A percentile compares a stretch with the other conserved stretches of the same genome.
These are phyloP conservation scores for Cardamine occulta DNA, from an alignment of 345 rosid species.

Conservation along the genomic window DNA sequence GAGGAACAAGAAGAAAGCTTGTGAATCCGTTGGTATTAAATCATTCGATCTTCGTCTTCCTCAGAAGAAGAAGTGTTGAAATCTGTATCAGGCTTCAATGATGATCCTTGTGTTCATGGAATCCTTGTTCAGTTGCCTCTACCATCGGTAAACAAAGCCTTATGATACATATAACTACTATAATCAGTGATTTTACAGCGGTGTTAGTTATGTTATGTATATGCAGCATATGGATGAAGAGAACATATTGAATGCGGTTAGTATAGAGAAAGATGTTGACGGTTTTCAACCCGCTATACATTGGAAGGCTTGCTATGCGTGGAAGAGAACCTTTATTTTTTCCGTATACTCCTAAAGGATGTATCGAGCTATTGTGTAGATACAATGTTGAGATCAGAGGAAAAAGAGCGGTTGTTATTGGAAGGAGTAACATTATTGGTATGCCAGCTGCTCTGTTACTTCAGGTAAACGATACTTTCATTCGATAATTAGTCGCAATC, in stretches of 20 bases:
- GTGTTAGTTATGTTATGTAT: not conserved
- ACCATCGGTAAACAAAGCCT: slow-evolving; percentile 55
- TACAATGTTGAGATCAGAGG: slow-evolving; percentile 76
- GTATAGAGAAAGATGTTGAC: slow-evolving; percentile 84
- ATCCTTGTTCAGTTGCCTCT: slow-evolving; percentile 90
- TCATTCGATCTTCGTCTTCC: slow-evolving; percentile 63
- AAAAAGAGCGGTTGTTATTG: slow-evolving; percentile 80
- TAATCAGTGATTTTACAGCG: not conserved
- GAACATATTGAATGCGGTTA: slow-evolving; percentile 70
- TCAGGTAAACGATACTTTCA: slow-evolving; percentile 49
- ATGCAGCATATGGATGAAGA: slow-evolving; percentile 81
- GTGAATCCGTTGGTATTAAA: slow-evolving; percentile 73
- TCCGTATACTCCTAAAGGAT: slow-evolving; percentile 92
- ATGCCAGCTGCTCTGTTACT: slow-evolving; percentile 90
- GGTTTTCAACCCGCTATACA: slow-evolving; percentile 89
- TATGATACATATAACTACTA: not conserved
- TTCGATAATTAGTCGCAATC: too few species aligned
- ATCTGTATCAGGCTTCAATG: slow-evolving; percentile 61
- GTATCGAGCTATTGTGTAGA: slow-evolving; percentile 80
- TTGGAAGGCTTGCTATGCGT: slow-evolving; percentile 82
- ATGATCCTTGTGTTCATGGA: slow-evolving; percentile 79
- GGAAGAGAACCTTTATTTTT: slow-evolving; percentile 83
- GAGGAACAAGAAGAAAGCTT: slow-evolving; percentile 86
- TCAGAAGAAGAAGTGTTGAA: slow-evolving; percentile 70
- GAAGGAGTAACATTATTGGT: slow-evolving; percentile 94